phyloP scores from a whole-genome alignment of 2,329 filamentous ascomycete species.

The Blastomyces gilchristii region DNA sequence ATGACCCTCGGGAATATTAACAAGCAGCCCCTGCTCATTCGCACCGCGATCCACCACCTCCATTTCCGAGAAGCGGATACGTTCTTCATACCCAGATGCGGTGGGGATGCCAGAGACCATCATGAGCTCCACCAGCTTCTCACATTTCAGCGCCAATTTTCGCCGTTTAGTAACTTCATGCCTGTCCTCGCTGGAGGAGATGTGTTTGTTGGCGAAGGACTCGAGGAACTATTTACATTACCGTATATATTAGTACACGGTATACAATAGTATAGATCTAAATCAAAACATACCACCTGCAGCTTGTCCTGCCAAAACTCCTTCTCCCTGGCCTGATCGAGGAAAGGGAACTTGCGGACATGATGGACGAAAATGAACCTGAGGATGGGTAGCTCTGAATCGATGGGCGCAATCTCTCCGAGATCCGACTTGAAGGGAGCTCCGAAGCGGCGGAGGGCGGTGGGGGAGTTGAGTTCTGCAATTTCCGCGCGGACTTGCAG shows the following conservation, averaged over 20 bases:
- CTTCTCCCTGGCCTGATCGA: slow-evolving; percentile 94
- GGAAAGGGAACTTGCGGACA: slow-evolving; percentile 93
- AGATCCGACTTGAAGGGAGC: slow-evolving; percentile 88
- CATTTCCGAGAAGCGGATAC: slow-evolving; percentile 91
- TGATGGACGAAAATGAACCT: slow-evolving; percentile 97
- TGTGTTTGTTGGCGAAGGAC: slow-evolving; percentile 93
- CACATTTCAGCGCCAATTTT: slow-evolving; percentile 84
- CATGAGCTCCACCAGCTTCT: slow-evolving; percentile 96
- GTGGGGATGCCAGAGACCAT: slow-evolving; percentile 97
- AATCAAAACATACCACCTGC: slow-evolving; percentile 59
- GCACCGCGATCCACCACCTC: slow-evolving; percentile 91
- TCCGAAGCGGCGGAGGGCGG: slow-evolving; percentile 86
- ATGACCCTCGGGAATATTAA: slow-evolving; percentile 82
- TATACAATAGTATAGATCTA: background rate
- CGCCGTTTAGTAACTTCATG: slow-evolving; percentile 90
- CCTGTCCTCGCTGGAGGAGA: slow-evolving; percentile 91
- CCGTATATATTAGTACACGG: background rate
- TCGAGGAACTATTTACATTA: slow-evolving; percentile 67
- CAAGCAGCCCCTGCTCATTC: slow-evolving; percentile 78
- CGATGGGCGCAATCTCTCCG: slow-evolving; percentile 83
- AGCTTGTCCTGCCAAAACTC: slow-evolving; percentile 99
- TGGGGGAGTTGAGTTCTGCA: slow-evolving; percentile 83
- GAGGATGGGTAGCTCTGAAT: slow-evolving; percentile 86
- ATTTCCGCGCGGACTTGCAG: slow-evolving; percentile 88
- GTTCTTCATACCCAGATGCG: slow-evolving; percentile 92